Conservation (phyloP, 2,329 filamentous ascomycete species). For the Colletotrichum melonis region DNA sequence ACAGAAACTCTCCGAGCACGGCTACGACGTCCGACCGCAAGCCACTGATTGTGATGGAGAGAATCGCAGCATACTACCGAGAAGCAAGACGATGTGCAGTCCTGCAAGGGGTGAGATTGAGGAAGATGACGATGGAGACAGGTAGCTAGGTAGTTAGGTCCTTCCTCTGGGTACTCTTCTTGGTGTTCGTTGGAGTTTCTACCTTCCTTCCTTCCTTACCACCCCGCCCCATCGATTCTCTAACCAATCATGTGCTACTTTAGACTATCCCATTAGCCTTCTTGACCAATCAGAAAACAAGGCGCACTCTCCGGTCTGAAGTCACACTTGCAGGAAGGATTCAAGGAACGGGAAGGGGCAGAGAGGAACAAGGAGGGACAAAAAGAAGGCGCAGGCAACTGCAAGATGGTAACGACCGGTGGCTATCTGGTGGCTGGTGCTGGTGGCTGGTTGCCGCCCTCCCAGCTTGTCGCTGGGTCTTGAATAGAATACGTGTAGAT, state of each 20-base stretch:
- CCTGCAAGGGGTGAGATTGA: not conserved
- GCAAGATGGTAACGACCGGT: not conserved
- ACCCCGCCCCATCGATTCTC: not conserved
- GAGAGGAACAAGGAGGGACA: not conserved
- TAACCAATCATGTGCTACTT: not conserved
- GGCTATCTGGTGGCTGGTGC: not conserved
- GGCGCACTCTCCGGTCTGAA: not conserved
- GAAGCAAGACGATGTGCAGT: not conserved
- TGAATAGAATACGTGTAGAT: too few species aligned
- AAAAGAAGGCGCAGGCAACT: not conserved
- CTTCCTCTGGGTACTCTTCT: not conserved
- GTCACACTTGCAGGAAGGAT: not conserved
- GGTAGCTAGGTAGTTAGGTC: not conserved
- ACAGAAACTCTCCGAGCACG: not conserved
- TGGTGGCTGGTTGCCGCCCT: too few species aligned
- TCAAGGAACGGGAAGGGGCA: not conserved
- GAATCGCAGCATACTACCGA: not conserved
- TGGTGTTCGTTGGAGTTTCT: not conserved
- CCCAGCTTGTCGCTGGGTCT: too few species aligned
- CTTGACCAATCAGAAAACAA: not conserved
- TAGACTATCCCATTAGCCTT: not conserved
- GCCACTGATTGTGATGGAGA: not conserved
- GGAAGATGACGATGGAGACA: not conserved
- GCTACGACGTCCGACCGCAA: constrained; percentile 7
- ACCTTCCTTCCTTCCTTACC: not conserved